Evolutionary conservation across 345 rosid species (phyloP).

Genomic region (Eucalyptus fibrosa): DNA sequence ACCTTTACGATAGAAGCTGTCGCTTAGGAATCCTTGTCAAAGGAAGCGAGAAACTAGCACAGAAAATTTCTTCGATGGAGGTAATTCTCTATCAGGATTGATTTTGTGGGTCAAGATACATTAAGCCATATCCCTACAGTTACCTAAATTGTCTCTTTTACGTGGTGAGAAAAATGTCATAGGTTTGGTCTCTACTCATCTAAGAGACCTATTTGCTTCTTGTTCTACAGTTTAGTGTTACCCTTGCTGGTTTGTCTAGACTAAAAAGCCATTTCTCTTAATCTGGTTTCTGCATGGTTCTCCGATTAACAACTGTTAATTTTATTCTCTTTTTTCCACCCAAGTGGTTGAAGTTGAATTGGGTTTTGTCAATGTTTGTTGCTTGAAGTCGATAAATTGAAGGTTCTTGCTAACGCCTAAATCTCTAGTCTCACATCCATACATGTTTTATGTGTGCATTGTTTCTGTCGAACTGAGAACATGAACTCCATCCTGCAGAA

Average conservation of each 20-base stretch:
- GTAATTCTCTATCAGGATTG: no score
- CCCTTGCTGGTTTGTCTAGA: neutral
- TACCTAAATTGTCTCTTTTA: no score
- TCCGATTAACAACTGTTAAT: neutral
- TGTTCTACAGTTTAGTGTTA: neutral
- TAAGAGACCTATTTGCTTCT: neutral
- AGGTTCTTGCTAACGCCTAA: conserved; percentile 37
- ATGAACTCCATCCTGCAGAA: conserved; percentile 32
- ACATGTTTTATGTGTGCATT: neutral
- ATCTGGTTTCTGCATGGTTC: neutral
- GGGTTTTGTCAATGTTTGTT: neutral
- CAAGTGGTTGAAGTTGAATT: neutral
- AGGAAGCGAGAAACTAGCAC: no score
- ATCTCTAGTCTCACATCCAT: neutral
- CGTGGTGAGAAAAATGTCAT: no score
- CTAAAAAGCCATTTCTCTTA: neutral
- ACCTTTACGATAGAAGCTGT: no score
- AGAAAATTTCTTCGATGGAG: no score
- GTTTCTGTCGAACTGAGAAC: neutral
- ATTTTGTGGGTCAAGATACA: no score
- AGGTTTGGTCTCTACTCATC: neutral
- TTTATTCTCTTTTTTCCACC: neutral
- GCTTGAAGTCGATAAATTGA: conserved; percentile 44
- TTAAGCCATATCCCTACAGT: no score
- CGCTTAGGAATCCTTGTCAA: no score